phyloP scores from a whole-genome alignment of 106 monocot species.

The Phalaenopsis equestris region DNA sequence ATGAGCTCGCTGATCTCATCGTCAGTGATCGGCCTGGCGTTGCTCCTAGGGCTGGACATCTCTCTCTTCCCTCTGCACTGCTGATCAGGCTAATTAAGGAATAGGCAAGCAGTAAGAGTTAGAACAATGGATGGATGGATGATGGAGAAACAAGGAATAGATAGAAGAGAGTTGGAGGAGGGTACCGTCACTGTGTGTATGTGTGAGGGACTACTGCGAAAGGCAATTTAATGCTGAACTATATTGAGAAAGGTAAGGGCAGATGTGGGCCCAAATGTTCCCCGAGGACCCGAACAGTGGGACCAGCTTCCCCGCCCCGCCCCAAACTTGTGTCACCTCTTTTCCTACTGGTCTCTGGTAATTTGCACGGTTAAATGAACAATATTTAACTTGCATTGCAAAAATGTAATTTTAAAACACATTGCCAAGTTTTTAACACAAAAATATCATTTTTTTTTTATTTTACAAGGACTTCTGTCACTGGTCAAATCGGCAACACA shows the following conservation, averaged over 20 bases:
- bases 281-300: not conserved
- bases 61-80: not conserved
- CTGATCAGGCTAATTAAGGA: not conserved
- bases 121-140: not conserved
- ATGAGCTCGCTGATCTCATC: conserved; percentile 37
- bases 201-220: not conserved
- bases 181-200: not conserved
- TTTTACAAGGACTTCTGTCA: no score
- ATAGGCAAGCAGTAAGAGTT: not conserved
- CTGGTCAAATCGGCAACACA: no score
- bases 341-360: no score
- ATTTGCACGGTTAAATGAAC: no score
- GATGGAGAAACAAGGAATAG: not conserved
- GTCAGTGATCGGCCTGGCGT: conserved; percentile 10
- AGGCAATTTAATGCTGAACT: not conserved
- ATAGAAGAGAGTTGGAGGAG: not conserved
- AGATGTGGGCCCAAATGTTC: not conserved
- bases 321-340: no score
- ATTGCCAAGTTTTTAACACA: no score
- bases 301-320: no score
- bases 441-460: no score
- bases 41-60: conserved; percentile 6
- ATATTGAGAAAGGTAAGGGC: not conserved
- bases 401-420: no score
- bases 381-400: no score